Evolutionary conservation across 1,284 basidiomycete genomes (phyloP).

Genomic region (Ceratobasidium sp.): DNA sequence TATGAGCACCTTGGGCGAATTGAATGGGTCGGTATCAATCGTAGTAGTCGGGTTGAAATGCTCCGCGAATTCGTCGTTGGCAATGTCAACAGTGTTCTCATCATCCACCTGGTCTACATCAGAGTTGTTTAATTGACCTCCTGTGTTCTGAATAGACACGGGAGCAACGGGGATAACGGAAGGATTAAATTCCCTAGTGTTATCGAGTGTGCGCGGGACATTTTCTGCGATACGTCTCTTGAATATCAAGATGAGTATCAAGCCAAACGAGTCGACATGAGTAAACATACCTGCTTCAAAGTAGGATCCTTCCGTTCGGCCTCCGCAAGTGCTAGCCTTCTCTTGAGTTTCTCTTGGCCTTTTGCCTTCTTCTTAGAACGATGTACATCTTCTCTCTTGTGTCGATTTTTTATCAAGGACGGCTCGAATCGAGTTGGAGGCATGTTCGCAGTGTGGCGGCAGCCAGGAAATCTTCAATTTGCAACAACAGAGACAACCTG

Average conservation of each 20-base stretch:
- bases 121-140: conserved; percentile 44
- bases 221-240: conserved; percentile 87
- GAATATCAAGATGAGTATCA: conserved; percentile 17
- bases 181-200: conserved; percentile 89
- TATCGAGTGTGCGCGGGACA: conserved; percentile 92
- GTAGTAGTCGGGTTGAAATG: conserved; percentile 66
- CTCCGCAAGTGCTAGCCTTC: conserved; percentile 78
- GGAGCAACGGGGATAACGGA: conserved; percentile 82
- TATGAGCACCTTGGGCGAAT: conserved; percentile 86
- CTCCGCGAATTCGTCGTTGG: conserved; percentile 75
- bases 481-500: not conserved
- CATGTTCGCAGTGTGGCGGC: conserved; percentile 6
- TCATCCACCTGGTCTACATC: conserved; percentile 53
- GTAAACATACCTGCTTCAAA: conserved; percentile 70
- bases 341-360: conserved; percentile 81
- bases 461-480: conserved; percentile 9
- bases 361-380: conserved; percentile 83
- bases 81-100: conserved; percentile 73
- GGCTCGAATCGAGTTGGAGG: conserved; percentile 62
- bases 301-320: conserved; percentile 74
- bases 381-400: conserved; percentile 81
- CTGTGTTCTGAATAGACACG: conserved; percentile 51
- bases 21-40: conserved; percentile 65
- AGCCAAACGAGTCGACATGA: not conserved
- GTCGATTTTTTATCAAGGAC: conserved; percentile 81